Conservation (phyloP, 2,329 filamentous ascomycete species). For the Aspergillus neotritici region DNA sequence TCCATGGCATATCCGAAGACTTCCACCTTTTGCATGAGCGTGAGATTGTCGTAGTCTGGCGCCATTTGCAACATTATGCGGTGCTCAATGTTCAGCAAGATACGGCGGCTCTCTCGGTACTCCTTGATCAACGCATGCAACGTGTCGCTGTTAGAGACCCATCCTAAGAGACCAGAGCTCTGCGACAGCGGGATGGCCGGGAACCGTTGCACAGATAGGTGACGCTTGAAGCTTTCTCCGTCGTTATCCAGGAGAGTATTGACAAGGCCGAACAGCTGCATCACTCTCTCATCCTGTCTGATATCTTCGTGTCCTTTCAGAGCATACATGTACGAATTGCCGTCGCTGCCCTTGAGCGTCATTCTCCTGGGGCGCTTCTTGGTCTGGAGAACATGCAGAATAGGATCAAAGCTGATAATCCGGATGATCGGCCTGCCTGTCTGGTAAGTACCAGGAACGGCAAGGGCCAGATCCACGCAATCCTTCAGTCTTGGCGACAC, state of each 20-base stretch:
- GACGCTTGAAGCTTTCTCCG: slow-evolving; percentile 92
- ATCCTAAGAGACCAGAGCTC: slow-evolving; percentile 89
- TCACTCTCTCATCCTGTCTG: slow-evolving; percentile 95
- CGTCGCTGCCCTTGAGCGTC: slow-evolving; percentile 82
- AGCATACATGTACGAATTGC: slow-evolving; percentile 76
- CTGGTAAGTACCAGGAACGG: slow-evolving; percentile 90
- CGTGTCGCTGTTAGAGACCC: slow-evolving; percentile 97
- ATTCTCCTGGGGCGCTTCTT: slow-evolving; percentile 94
- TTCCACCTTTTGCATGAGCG: slow-evolving; percentile 99
- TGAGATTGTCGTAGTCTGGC: slow-evolving; percentile 96
- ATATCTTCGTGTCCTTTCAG: slow-evolving; percentile 99
- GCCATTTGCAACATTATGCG: slow-evolving; percentile 99
- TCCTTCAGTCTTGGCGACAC: slow-evolving; percentile 90
- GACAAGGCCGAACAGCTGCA: slow-evolving; percentile 97
- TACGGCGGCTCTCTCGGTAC: slow-evolving; percentile 94
- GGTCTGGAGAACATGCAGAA: slow-evolving; percentile 87
- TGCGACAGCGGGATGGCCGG: slow-evolving; percentile 96
- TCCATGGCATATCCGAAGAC: slow-evolving; percentile 98
- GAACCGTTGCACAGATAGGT: slow-evolving; percentile 93
- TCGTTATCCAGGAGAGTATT: slow-evolving; percentile 93
- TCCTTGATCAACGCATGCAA: slow-evolving; percentile 94
- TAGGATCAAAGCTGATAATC: slow-evolving; percentile 84
- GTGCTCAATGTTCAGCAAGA: slow-evolving; percentile 97
- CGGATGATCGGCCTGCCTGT: slow-evolving; percentile 73
- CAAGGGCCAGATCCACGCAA: slow-evolving; percentile 79